A percentile compares a stretch with the other conserved stretches of the same genome.
Evolutionary conservation across 202 grass and related monocot species (phyloP).

Genomic region (Setaria viridis): DNA sequence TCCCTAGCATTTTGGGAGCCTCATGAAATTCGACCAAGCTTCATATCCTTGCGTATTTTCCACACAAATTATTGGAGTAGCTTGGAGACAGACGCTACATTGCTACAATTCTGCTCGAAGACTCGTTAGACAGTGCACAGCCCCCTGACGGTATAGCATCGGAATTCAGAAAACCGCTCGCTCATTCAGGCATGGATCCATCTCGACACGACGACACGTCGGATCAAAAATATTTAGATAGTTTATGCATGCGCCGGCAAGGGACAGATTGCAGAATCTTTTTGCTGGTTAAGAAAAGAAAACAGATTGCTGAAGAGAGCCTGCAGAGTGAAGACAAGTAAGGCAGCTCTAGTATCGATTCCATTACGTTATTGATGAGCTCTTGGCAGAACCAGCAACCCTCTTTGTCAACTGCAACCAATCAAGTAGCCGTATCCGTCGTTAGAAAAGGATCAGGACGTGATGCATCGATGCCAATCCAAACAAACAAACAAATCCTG

Average conservation of each 20-base stretch:
- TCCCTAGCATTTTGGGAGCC: background rate
- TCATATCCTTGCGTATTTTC: background rate
- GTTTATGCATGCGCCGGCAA: conserved; percentile 28
- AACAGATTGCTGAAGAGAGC: background rate
- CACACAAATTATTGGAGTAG: background rate
- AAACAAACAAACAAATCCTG: conserved; percentile 9
- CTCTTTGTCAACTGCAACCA: background rate
- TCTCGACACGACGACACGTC: conserved; percentile 16
- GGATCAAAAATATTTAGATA: background rate
- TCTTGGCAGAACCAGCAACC: background rate
- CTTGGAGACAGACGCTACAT: too few relatives aligned
- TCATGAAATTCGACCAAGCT: background rate
- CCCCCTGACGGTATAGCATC: too few relatives aligned
- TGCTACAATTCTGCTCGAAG: too few relatives aligned
- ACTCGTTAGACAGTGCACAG: too few relatives aligned
- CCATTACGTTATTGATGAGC: background rate
- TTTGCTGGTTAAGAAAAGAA: background rate
- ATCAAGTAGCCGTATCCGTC: background rate
- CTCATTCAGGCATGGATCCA: background rate
- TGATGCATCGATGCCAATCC: background rate
- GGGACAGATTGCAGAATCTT: conserved; percentile 18
- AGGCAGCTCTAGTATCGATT: background rate
- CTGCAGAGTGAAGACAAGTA: background rate
- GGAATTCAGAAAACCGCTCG: background rate
- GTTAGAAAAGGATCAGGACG: background rate